phyloP scores from a whole-genome alignment of 2,329 filamentous ascomycete species.

The Penicillium sp. region DNA sequence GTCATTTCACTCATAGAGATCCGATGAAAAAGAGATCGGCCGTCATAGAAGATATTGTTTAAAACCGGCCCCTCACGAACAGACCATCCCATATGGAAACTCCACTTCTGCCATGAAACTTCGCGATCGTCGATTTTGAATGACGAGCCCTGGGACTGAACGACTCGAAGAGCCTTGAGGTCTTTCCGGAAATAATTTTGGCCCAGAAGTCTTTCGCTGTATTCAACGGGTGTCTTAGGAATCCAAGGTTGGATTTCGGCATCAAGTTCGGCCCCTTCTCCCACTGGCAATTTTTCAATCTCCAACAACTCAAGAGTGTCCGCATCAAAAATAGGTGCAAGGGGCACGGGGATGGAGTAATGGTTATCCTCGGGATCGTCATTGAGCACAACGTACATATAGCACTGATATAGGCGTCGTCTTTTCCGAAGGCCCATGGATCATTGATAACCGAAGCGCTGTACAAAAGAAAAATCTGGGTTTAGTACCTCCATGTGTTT shows the following conservation, averaged over 20 bases:
- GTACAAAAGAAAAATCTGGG: too few relatives aligned
- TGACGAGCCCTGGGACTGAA: not conserved
- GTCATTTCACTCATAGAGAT: constrained; percentile 67
- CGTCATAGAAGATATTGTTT: constrained; percentile 68
- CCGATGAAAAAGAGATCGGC: constrained; percentile 65
- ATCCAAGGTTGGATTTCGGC: not conserved
- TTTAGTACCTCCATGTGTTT: too few relatives aligned
- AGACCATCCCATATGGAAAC: constrained; percentile 70
- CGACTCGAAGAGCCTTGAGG: not conserved
- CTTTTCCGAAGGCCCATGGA: constrained; percentile 71
- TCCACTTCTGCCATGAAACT: constrained; percentile 69
- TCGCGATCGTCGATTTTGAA: constrained; percentile 60
- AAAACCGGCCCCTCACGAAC: constrained; percentile 69
- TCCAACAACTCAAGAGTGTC: constrained; percentile 49
- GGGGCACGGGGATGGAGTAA: constrained; percentile 59
- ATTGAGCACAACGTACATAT: constrained; percentile 43
- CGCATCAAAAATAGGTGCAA: constrained; percentile 60
- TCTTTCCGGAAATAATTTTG: not conserved
- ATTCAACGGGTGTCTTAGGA: not conserved
- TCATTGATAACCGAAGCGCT: too few relatives aligned
- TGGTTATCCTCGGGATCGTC: constrained; percentile 55
- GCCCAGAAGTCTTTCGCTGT: not conserved
- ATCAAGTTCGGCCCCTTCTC: not conserved
- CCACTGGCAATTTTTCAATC: constrained; percentile 3
- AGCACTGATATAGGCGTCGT: constrained; percentile 45